These are phyloP conservation scores for Sugiyamaella neomexicana DNA, from an alignment of 1,139 yeast genomes.

Conservation along the genomic window DNA sequence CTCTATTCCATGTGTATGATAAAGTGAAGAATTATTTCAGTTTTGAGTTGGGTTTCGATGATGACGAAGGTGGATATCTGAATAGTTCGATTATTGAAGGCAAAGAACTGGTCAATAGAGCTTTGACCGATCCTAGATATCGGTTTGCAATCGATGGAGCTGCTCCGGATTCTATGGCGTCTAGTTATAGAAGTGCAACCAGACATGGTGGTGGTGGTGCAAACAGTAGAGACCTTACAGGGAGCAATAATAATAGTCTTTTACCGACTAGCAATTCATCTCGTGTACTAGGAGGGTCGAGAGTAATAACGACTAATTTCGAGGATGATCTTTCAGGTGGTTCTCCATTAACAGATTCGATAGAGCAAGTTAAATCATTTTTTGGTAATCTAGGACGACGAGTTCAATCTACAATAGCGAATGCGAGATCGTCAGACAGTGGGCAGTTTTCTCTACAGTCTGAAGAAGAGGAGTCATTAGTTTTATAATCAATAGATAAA, in stretches of 20 bases:
- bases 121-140: constrained; percentile 37
- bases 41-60: constrained; percentile 54
- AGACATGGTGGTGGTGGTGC: neutral
- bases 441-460: neutral
- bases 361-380: constrained; percentile 22
- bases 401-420: constrained; percentile 23
- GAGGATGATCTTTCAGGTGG: neutral
- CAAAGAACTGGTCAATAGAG: constrained; percentile 40
- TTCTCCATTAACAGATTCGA: constrained; percentile 14
- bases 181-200: neutral
- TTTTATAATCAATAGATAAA: constrained; percentile 4
- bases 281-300: neutral
- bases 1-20: constrained; percentile 70
- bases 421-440: neutral
- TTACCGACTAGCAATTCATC: neutral
- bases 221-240: neutral
- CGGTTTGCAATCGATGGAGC: constrained; percentile 29
- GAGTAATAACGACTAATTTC: neutral
- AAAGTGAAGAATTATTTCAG: constrained; percentile 54
- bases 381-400: constrained; percentile 25
- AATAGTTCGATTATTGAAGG: constrained; percentile 39
- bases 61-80: constrained; percentile 38
- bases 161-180: constrained; percentile 5
- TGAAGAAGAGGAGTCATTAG: constrained; percentile 12
- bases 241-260: neutral